Base-by-base conservation (phyloP, 495 filamentous ascomycete genomes). In the Aspergillus homomorphus region DNA sequence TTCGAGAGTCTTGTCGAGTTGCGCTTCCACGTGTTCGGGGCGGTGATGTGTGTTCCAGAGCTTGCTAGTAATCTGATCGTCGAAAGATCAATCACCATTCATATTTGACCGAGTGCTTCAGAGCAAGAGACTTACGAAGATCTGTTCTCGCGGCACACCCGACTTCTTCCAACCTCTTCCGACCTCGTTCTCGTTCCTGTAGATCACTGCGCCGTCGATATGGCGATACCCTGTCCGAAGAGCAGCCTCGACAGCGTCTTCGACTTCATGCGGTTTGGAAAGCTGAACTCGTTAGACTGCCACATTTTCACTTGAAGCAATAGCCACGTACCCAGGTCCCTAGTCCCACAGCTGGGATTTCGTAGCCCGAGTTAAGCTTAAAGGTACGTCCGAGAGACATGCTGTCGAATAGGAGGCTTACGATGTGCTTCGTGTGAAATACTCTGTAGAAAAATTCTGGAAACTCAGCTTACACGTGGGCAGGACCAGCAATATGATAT, bases 201-300 rank as follows among this genome's bases (percentile, higher is more conserved):
- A 79, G 22, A 66, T 65, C 14, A 70, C 67, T n/a, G 70, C 72
- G 3, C 66, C 67, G 48, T 71, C 66, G 24, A 73, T 70, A 61
- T 82, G 77, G 51, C 77, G 76, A 54, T 82, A 83, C 46, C 79
- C 80, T 3, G 64, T 59, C 44, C 71, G 76, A 49, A 83, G 66
- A 15, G 80, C 80, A 24, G 59, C 44, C 23, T 80, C 73, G 33
- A 83, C 80, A 30, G 77, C 80, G 22, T 77, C 65, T 45, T 76
- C 75, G 46, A 83, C 78, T 53, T 81, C 75, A 58, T 77, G 67
- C 7, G 72, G 76, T 56, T 77, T 73, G 45, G 77, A 75, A 19
- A 79, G 75, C 79, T 80, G 70, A 57, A 26, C 52, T 44, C 54
- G 33, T 38, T 44, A 12, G 59, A 53, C 50, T 22, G 24, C 23